These are phyloP conservation scores for Pyricularia pennisetigena DNA, from an alignment of 2,329 filamentous ascomycete genomes.

Conservation along the genomic window DNA sequence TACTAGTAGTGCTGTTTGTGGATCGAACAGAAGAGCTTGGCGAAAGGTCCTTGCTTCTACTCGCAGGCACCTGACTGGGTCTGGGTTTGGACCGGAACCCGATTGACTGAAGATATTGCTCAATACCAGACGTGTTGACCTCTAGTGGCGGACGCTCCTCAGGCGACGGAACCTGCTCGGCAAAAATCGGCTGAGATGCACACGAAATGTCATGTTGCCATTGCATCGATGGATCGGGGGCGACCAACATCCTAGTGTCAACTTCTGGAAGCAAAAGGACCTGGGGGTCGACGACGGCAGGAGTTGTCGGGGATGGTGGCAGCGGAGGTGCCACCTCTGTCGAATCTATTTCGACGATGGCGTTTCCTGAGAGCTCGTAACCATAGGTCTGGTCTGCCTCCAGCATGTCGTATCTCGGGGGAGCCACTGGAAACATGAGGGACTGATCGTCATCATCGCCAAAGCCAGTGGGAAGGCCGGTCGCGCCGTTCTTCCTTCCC, in stretches of 20 bases:
- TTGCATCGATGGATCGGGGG: constrained; percentile 13
- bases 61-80: constrained; percentile 9
- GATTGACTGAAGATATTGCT: constrained; percentile 16
- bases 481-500: constrained; percentile 22
- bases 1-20: constrained; percentile 26
- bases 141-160: constrained; percentile 24
- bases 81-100: constrained; percentile 14
- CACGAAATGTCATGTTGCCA: constrained; percentile 14
- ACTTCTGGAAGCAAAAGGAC: constrained; percentile 19
- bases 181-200: neutral
- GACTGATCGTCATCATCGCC: constrained; percentile 5
- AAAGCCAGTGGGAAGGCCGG: constrained; percentile 4
- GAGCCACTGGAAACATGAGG: constrained; percentile 22
- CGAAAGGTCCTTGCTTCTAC: constrained; percentile 31
- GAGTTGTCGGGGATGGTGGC: constrained; percentile 4
- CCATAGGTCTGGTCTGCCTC: constrained; percentile 18
- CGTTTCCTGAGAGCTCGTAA: constrained; percentile 36
- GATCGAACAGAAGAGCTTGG: constrained; percentile 39
- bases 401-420: constrained; percentile 36
- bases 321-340: constrained; percentile 24
- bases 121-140: constrained; percentile 25
- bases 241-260: constrained; percentile 16
- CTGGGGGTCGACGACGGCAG: constrained; percentile 19
- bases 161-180: neutral
- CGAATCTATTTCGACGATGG: constrained; percentile 44